Conservation (phyloP, 2,329 filamentous ascomycete species). For the Niveomyces coronatus region DNA sequence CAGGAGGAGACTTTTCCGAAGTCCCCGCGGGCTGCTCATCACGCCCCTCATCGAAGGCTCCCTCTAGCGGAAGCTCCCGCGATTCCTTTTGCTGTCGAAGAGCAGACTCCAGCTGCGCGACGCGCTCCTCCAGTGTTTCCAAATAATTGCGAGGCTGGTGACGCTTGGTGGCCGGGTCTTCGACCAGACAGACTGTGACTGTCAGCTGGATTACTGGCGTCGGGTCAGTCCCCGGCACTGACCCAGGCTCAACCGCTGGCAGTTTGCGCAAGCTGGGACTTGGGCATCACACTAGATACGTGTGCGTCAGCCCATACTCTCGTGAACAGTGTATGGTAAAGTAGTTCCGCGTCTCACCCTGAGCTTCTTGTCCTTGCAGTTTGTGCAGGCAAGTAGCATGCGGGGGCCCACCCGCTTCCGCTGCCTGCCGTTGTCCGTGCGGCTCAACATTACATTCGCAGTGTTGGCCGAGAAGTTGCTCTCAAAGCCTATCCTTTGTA, state of each 20-base stretch:
- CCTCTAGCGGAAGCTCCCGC: too few relatives aligned
- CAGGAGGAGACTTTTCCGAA: too few relatives aligned
- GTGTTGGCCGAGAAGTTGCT: too few relatives aligned
- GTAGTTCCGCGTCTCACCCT: background rate
- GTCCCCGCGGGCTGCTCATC: too few relatives aligned
- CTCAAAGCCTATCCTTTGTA: too few relatives aligned
- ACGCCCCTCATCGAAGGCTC: too few relatives aligned
- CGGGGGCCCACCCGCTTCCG: background rate
- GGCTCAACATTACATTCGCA: too few relatives aligned
- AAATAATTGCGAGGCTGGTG: conserved; percentile 3
- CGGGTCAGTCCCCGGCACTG: background rate
- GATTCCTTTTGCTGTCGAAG: background rate
- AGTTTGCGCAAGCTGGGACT: conserved; percentile 1
- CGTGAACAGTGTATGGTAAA: background rate
- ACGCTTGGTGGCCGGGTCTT: conserved; percentile 2
- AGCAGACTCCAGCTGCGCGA: background rate
- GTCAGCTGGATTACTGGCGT: background rate
- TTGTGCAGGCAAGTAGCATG: conserved; percentile 1
- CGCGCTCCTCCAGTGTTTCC: background rate
- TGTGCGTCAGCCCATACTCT: background rate
- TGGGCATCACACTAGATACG: background rate
- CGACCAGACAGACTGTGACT: background rate
- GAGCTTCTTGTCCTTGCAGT: conserved; percentile 1
- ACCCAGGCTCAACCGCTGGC: background rate
- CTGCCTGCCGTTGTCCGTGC: too few relatives aligned